Conservation (phyloP, 192 early-diverging fungal genomes). For the Linnemannia hyalina region DNA sequence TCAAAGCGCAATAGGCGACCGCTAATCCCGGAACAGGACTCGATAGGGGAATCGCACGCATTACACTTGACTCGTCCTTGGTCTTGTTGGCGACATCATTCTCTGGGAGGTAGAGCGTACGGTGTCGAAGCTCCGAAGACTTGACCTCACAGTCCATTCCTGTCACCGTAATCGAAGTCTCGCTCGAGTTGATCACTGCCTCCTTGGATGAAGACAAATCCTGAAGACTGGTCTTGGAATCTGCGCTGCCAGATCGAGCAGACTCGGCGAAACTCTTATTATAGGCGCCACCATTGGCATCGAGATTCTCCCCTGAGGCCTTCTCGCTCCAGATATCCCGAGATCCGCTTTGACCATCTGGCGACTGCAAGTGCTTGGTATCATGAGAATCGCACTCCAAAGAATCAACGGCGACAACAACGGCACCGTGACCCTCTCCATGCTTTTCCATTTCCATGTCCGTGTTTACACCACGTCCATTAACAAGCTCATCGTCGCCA, state of each 20-base stretch:
- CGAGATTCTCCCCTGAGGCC: background rate
- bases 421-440: background rate
- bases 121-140: background rate
- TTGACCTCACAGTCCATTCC: background rate
- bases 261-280: background rate
- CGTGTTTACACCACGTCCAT: background rate
- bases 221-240: background rate
- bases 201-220: background rate
- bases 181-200: background rate
- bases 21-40: slow-evolving; percentile 13
- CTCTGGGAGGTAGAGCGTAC: background rate
- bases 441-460: background rate
- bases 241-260: background rate
- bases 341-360: background rate
- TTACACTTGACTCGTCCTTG: background rate
- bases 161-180: background rate
- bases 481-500: background rate
- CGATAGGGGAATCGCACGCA: slow-evolving; percentile 20
- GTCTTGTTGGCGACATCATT: background rate
- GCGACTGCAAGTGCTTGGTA: no score
- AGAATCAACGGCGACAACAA: background rate
- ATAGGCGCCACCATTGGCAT: background rate
- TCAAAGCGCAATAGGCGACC: slow-evolving; percentile 15
- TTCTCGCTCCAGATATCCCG: background rate
- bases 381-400: background rate